A percentile compares a stretch with the other conserved stretches of the same genome.
Conservation (phyloP, 805 yeast species). For the Wickerhamia fluorescens region DNA sequence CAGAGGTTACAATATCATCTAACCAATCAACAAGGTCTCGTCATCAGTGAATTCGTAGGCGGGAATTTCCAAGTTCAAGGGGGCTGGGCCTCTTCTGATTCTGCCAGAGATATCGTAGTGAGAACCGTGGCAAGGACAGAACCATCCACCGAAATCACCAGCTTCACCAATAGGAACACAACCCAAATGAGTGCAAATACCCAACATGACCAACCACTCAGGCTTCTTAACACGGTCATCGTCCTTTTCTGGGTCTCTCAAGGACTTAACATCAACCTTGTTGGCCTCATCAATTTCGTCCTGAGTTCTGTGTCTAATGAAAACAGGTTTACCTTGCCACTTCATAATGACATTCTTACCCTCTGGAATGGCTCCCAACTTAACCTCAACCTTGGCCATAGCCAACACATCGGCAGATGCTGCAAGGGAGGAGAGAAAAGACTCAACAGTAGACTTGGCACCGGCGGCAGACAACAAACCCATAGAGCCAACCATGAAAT, state of each 20-base stretch:
- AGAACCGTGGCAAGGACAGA: conserved; percentile 99
- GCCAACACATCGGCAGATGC: conserved; percentile 99
- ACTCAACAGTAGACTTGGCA: conserved; percentile 92
- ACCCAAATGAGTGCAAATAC: conserved; percentile 99
- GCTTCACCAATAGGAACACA: conserved; percentile 99
- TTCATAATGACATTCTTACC: conserved; percentile 97
- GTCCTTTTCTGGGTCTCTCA: conserved; percentile 95
- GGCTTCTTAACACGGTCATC: conserved; percentile 93
- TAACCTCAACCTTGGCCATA: conserved; percentile 98
- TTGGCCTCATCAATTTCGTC: conserved; percentile 94
- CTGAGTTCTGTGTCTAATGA: conserved; percentile 96
- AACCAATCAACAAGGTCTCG: conserved; percentile 87
- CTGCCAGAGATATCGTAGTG: conserved; percentile 99
- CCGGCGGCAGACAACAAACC: conserved; percentile 89
- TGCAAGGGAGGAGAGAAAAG: conserved; percentile 86
- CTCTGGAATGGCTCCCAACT: conserved; percentile 85
- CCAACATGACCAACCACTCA: conserved; percentile 98
- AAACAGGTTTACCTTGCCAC: conserved; percentile 99
- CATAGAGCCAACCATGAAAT: conserved; percentile 96
- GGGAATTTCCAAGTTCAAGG: conserved; percentile 96
- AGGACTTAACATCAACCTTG: conserved; percentile 59
- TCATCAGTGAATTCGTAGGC: conserved; percentile 70
- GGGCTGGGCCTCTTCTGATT: conserved; percentile 99
- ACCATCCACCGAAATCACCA: conserved; percentile 99
- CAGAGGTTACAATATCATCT: no score